Evolutionary conservation across 2,329 filamentous ascomycete genomes (phyloP), one percentile per base, ranked within the genome.

Genomic region (Stachybotrys chartarum): DNA sequence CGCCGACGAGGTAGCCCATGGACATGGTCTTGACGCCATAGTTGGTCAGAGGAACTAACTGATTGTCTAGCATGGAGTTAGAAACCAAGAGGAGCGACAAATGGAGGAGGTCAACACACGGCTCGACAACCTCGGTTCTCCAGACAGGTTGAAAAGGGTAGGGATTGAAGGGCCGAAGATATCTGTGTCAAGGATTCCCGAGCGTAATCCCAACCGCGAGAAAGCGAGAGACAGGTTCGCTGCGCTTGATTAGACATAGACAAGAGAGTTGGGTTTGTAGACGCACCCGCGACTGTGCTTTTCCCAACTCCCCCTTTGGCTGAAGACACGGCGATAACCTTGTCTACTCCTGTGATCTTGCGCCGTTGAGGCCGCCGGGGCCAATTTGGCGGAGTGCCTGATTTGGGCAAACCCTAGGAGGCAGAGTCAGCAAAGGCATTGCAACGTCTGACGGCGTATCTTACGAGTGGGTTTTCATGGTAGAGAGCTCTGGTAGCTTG

Each of bases 281-380:
- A 70, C 72, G 53, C 65, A 90, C 90, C 88, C 57, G 93, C 87
- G 49, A 97, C 85, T 7, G 94, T 99, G 63, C 91, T 96, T 70
- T 99, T 99, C 1, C 94, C 94, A 0, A 99, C 94, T n/a, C 94
- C 94, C 3, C 94, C 94, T 68, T 99, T 99, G 14, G 94, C 94
- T 1, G 92, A 97, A 5, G 91, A 96, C 14, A 99, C 90, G n/a
- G 92, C 91, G 57, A 99, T 84, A n/a, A 97, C 85, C 69, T 96
- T 96, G 61, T 85, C 82, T 30, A 99, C 93, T 68, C 92, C 85
- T 30, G 82, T 81, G 62, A 99, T 96, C 63, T 83, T 85, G 60
- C 90, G 83, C 65, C 88, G 86, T 63, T 91, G 83, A 0, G 94
- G 93, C 11, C 96, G 80, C 30, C 90, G 90, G 54, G 90, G 84